phyloP scores from a whole-genome alignment of 345 rosid genomes.

The Erucastrum elatum region DNA sequence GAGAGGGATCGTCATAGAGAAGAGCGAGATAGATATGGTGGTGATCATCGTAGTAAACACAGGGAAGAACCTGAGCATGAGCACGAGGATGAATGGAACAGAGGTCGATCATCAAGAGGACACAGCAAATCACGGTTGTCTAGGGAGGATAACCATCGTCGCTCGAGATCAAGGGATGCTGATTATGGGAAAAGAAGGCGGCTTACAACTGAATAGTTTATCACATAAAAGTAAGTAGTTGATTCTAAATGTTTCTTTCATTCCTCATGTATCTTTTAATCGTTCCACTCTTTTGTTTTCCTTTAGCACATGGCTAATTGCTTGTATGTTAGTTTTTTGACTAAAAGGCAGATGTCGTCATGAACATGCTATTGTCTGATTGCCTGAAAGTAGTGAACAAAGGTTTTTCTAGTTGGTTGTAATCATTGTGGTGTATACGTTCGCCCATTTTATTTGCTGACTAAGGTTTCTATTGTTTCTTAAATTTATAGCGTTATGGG shows the following conservation, averaged over 20 bases:
- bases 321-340: not conserved
- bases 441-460: not conserved
- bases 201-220: slow-evolving; percentile 52
- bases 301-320: not conserved
- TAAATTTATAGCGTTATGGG: not conserved
- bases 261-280: not conserved
- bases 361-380: not conserved
- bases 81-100: slow-evolving; percentile 68
- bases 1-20: slow-evolving; percentile 63
- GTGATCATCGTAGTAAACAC: slow-evolving; percentile 50
- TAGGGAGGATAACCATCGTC: slow-evolving; percentile 68
- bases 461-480: slow-evolving; percentile 25
- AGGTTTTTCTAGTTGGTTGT: too few species aligned
- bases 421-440: not conserved
- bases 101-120: slow-evolving; percentile 62
- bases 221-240: slow-evolving; percentile 23
- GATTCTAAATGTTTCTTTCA: not conserved
- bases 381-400: not conserved
- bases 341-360: too few species aligned
- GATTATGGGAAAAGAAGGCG: slow-evolving; percentile 83
- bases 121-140: slow-evolving; percentile 59
- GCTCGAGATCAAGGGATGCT: slow-evolving; percentile 68
- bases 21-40: slow-evolving; percentile 56
- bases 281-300: not conserved
- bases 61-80: slow-evolving; percentile 62